Percentiles rank a stretch among this genome's conserved stretches.
phyloP scores from a whole-genome alignment of 805 yeast species.

The Yamadazyma paraphyllophila region DNA sequence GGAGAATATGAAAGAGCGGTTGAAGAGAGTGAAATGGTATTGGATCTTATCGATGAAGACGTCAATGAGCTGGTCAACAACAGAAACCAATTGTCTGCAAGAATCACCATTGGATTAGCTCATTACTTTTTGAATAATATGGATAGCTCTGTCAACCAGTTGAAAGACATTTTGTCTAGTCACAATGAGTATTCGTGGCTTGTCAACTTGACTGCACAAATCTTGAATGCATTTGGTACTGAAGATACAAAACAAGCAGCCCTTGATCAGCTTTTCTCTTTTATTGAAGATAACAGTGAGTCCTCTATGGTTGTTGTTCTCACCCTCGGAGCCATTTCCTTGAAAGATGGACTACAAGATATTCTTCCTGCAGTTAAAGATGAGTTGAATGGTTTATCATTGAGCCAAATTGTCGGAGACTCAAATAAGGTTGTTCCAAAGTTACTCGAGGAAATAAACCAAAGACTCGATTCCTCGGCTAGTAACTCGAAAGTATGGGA shows the following conservation, averaged over 20 bases:
- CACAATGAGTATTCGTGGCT: slow-evolving; percentile 62
- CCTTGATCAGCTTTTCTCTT: slow-evolving; percentile 71
- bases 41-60: slow-evolving; percentile 51
- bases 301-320: slow-evolving; percentile 65
- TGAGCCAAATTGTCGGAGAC: slow-evolving; percentile 50
- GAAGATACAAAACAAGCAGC: slow-evolving; percentile 83
- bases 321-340: slow-evolving; percentile 75
- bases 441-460: slow-evolving; percentile 51
- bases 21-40: slow-evolving; percentile 55
- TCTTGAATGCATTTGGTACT: slow-evolving; percentile 71
- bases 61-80: slow-evolving; percentile 24
- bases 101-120: slow-evolving; percentile 70
- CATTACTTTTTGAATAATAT: slow-evolving; percentile 62
- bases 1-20: slow-evolving; percentile 57
- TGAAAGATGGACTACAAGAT: slow-evolving; percentile 58
- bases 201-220: slow-evolving; percentile 74
- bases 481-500: slow-evolving; percentile 53
- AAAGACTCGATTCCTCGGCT: slow-evolving; percentile 27
- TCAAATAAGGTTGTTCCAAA: slow-evolving; percentile 54
- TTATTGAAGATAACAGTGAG: slow-evolving; percentile 55
- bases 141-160: slow-evolving; percentile 64
- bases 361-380: slow-evolving; percentile 63
- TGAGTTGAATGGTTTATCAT: slow-evolving; percentile 56
- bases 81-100: slow-evolving; percentile 49
- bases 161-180: slow-evolving; percentile 54